Conservation (phyloP, 139 green algal species). For the Asterochloris sp. region DNA sequence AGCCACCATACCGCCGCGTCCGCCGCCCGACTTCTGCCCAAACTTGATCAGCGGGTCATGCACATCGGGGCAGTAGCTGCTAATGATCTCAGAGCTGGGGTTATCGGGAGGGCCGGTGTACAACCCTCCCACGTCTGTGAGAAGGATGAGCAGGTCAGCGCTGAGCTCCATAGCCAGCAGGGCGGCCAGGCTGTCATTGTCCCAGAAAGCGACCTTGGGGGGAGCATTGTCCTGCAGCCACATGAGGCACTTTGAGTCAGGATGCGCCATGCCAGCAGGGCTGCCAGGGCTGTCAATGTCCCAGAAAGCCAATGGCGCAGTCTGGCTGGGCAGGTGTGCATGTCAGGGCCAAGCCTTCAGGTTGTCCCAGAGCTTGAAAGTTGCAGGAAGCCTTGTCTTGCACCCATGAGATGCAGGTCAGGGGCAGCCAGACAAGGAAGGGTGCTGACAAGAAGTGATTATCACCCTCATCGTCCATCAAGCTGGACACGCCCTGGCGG, state of each 20-base stretch:
- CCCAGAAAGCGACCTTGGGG: slow-evolving; percentile 40
- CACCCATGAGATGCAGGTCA: too few species aligned
- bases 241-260: background rate
- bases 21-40: slow-evolving; percentile 36
- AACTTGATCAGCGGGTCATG: slow-evolving; percentile 48
- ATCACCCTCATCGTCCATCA: too few species aligned
- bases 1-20: slow-evolving; percentile 54
- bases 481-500: too few species aligned
- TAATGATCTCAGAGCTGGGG: slow-evolving; percentile 30
- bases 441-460: too few species aligned
- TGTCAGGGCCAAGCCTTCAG: too few species aligned
- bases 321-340: too few species aligned
- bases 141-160: slow-evolving; percentile 55
- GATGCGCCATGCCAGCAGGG: background rate
- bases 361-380: too few species aligned
- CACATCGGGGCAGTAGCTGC: slow-evolving; percentile 27
- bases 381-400: too few species aligned
- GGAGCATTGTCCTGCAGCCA: slow-evolving; percentile 4
- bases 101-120: slow-evolving; percentile 42
- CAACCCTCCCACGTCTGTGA: slow-evolving; percentile 60
- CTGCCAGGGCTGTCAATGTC: background rate
- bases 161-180: slow-evolving; percentile 51
- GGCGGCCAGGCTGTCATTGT: slow-evolving; percentile 62
- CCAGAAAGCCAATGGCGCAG: background rate
- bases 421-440: too few species aligned